Evolutionary conservation across 495 filamentous ascomycete species (phyloP).

Genomic region (Elasticomyces elasticus): DNA sequence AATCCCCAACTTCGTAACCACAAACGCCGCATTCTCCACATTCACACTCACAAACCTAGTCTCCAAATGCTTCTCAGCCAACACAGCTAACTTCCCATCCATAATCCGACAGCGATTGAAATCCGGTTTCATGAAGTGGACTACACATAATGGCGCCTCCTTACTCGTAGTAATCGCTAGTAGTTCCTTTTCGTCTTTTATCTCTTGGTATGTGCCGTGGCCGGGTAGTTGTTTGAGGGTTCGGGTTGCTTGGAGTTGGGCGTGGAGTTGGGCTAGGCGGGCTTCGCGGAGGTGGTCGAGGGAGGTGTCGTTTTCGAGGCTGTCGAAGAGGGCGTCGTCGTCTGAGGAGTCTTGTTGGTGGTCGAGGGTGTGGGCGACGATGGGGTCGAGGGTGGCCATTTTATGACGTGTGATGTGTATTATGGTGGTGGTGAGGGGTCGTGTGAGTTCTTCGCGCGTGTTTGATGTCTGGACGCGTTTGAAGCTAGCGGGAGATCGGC

Average conservation of each 20-base stretch:
- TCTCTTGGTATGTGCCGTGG: slow-evolving; percentile 46
- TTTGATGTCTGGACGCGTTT: slow-evolving; percentile 1
- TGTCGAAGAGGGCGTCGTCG: slow-evolving; percentile 62
- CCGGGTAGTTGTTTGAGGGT: slow-evolving; percentile 25
- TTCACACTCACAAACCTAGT: slow-evolving; percentile 59
- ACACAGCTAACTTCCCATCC: slow-evolving; percentile 51
- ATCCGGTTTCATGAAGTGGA: slow-evolving; percentile 69
- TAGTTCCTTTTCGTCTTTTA: slow-evolving; percentile 54
- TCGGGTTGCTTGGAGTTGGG: slow-evolving; percentile 46
- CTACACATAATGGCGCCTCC: slow-evolving; percentile 49
- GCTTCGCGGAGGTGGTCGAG: slow-evolving; percentile 53
- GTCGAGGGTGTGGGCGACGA: slow-evolving; percentile 42
- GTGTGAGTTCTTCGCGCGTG: not conserved
- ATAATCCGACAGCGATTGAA: slow-evolving; percentile 63
- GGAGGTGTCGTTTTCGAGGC: slow-evolving; percentile 61
- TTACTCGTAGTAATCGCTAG: slow-evolving; percentile 66
- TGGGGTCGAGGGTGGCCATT: slow-evolving; percentile 33
- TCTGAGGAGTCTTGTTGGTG: slow-evolving; percentile 40
- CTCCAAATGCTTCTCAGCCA: slow-evolving; percentile 57
- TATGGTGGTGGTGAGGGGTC: not conserved
- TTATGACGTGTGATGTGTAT: slow-evolving; percentile 2
- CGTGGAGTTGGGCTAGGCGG: slow-evolving; percentile 60
- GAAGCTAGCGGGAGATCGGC: slow-evolving; percentile 2
- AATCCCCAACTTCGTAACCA: slow-evolving; percentile 60
- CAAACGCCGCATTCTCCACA: slow-evolving; percentile 63